Evolutionary conservation across 2,329 filamentous ascomycete species (phyloP).

Genomic region (Microcera coccophila): DNA sequence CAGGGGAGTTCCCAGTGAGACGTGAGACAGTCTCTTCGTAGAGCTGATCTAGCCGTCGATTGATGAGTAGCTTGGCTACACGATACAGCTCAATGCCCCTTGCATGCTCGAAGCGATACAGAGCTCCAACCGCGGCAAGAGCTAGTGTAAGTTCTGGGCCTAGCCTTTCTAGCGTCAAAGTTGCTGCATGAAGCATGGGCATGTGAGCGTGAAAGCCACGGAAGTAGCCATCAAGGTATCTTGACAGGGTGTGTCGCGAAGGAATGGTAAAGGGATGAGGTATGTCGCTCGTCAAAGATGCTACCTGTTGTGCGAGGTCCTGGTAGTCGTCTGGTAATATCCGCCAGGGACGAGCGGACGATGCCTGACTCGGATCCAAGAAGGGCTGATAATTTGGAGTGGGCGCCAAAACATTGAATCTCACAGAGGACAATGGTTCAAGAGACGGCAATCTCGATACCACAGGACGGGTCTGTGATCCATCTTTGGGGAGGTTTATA

Average conservation of each 20-base stretch:
- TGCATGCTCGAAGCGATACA: constrained; percentile 6
- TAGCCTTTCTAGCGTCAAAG: not conserved
- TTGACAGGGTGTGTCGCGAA: constrained; percentile 10
- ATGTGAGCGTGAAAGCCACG: constrained; percentile 11
- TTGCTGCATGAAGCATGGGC: constrained; percentile 9
- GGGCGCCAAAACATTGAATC: too few relatives aligned
- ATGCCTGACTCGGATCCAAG: too few relatives aligned
- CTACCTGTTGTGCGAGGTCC: not conserved
- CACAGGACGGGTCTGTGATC: too few relatives aligned
- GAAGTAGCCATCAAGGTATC: constrained; percentile 13
- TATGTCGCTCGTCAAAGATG: not conserved
- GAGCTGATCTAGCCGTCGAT: constrained; percentile 5
- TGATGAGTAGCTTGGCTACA: constrained; percentile 1
- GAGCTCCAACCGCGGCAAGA: constrained; percentile 8
- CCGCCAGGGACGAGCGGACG: constrained; percentile 9
- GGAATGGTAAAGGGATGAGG: constrained; percentile 5
- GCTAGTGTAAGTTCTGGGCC: constrained; percentile 2
- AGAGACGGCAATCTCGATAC: too few relatives aligned
- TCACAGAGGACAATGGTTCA: too few relatives aligned
- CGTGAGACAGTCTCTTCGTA: not conserved
- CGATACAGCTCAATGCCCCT: constrained; percentile 4
- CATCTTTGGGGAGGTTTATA: too few relatives aligned
- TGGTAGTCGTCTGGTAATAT: constrained; percentile 7
- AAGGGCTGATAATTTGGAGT: too few relatives aligned
- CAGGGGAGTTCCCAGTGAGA: not conserved